A percentile compares a stretch with the other conserved stretches of the same genome.
These are phyloP conservation scores for Saitozyma sp. DNA, from an alignment of 768 basidiomycete species.

Conservation along the genomic window DNA sequence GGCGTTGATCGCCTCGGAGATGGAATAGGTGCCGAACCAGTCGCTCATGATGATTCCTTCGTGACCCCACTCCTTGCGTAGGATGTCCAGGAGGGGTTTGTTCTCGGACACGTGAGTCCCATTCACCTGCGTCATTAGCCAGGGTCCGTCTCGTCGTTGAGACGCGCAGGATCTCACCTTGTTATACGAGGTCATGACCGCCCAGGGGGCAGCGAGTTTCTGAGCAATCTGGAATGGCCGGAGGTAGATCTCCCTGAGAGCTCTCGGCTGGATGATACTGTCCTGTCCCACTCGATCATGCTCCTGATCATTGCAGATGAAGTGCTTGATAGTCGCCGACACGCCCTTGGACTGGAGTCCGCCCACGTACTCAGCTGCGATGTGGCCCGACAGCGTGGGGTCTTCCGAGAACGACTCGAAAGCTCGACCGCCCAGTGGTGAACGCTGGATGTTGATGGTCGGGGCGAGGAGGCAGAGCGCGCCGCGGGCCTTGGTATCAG, in stretches of 20 bases:
- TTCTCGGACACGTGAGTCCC: conserved; percentile 73
- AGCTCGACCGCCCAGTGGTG: conserved; percentile 55
- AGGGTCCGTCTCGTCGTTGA: background rate
- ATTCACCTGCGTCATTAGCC: conserved; percentile 57
- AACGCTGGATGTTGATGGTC: conserved; percentile 74
- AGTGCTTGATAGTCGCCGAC: conserved; percentile 77
- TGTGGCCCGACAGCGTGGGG: conserved; percentile 68
- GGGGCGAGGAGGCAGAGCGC: conserved; percentile 64
- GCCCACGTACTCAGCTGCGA: conserved; percentile 71
- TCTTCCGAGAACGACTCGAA: conserved; percentile 54
- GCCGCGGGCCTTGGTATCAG: conserved; percentile 67
- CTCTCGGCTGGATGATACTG: conserved; percentile 59
- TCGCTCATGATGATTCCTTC: conserved; percentile 78
- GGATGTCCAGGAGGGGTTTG: conserved; percentile 61
- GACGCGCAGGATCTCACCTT: conserved; percentile 55
- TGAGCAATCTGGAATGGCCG: conserved; percentile 64
- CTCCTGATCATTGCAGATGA: conserved; percentile 76
- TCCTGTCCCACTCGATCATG: conserved; percentile 58
- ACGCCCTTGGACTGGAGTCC: conserved; percentile 77
- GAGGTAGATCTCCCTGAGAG: conserved; percentile 64
- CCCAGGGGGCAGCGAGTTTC: conserved; percentile 63
- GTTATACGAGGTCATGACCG: conserved; percentile 60
- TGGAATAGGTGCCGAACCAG: conserved; percentile 73
- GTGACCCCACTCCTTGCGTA: conserved; percentile 72
- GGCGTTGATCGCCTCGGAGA: conserved; percentile 68